Percentiles rank a stretch among this genome's conserved stretches.
Evolutionary conservation across 2,329 filamentous ascomycete species (phyloP).

Genomic region (Penicillium thymicola): DNA sequence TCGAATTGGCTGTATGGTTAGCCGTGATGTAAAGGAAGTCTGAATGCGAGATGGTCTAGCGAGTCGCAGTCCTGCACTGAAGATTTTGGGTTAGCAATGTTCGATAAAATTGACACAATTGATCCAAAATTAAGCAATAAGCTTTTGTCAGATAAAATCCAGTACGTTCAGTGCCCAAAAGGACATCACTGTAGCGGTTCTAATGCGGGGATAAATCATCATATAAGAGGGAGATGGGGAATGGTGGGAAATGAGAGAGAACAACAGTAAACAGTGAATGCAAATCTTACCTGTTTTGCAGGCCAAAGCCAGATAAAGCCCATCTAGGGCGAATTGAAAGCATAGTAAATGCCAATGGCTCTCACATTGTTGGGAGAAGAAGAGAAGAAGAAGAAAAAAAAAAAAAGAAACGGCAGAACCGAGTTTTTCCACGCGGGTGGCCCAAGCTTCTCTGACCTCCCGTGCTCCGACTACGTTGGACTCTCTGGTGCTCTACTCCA

Average conservation of each 20-base stretch:
- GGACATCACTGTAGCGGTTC: constrained; percentile 67
- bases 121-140: constrained; percentile 17
- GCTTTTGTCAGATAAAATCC: constrained; percentile 19
- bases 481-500: constrained; percentile 1
- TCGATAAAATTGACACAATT: constrained; percentile 6
- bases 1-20: constrained; percentile 21
- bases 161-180: constrained; percentile 43
- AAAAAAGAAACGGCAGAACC: constrained; percentile 18
- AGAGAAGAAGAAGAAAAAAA: constrained; percentile 9
- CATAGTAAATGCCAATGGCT: constrained; percentile 30
- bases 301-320: constrained; percentile 32
- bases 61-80: constrained; percentile 27
- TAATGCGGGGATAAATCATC: constrained; percentile 49
- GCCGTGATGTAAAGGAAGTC: constrained; percentile 10
- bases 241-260: constrained; percentile 1
- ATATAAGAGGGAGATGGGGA: constrained; percentile 22
- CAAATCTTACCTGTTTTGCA: constrained; percentile 35
- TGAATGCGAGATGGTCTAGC: constrained; percentile 7
- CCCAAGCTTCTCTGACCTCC: constrained; percentile 28
- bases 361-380: constrained; percentile 24
- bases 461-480: constrained; percentile 12
- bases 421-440: constrained; percentile 23
- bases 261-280: constrained; percentile 1
- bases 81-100: constrained; percentile 23
- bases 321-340: constrained; percentile 38